A percentile compares a stretch with the other conserved stretches of the same genome.
Conservation (phyloP, 2,329 filamentous ascomycete genomes). For the Aschersonia sp. region DNA sequence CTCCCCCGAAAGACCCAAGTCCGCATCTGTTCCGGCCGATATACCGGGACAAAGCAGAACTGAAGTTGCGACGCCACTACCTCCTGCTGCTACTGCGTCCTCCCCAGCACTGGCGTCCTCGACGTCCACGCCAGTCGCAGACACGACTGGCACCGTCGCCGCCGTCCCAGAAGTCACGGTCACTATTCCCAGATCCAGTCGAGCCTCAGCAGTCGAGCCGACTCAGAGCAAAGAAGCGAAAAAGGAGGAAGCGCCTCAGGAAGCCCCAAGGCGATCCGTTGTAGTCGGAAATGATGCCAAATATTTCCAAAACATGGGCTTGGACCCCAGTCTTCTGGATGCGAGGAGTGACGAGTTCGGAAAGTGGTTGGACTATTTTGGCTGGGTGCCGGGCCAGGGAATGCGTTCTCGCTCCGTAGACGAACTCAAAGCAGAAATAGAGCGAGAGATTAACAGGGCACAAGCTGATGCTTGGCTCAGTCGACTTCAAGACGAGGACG, state of each 20-base stretch:
- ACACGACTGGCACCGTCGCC: background rate
- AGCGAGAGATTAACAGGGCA: conserved; percentile 75
- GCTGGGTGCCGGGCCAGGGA: conserved; percentile 67
- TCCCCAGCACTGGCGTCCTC: background rate
- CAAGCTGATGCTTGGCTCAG: conserved; percentile 89
- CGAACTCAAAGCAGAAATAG: conserved; percentile 67
- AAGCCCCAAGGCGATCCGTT: conserved; percentile 43
- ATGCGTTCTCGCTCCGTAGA: conserved; percentile 65
- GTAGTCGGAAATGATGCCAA: conserved; percentile 62
- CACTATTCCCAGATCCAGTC: conserved; percentile 31
- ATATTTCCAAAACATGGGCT: conserved; percentile 62
- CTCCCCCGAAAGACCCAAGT: conserved; percentile 14
- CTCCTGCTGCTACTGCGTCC: background rate
- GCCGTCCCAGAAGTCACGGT: conserved; percentile 44
- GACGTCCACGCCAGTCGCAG: background rate
- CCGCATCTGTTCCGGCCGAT: conserved; percentile 5
- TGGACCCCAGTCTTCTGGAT: conserved; percentile 65
- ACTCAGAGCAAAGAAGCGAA: conserved; percentile 13
- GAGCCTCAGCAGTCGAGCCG: conserved; percentile 19
- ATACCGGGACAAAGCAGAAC: background rate
- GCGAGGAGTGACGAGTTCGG: conserved; percentile 69
- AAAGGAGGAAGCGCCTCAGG: conserved; percentile 19
- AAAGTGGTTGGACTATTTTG: conserved; percentile 70
- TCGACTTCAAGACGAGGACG: conserved; percentile 73
- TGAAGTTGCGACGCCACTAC: background rate